These are phyloP conservation scores for Chloranthus sessilifolius DNA, from an alignment of 164 flowering plant genomes.

Conservation along the genomic window DNA sequence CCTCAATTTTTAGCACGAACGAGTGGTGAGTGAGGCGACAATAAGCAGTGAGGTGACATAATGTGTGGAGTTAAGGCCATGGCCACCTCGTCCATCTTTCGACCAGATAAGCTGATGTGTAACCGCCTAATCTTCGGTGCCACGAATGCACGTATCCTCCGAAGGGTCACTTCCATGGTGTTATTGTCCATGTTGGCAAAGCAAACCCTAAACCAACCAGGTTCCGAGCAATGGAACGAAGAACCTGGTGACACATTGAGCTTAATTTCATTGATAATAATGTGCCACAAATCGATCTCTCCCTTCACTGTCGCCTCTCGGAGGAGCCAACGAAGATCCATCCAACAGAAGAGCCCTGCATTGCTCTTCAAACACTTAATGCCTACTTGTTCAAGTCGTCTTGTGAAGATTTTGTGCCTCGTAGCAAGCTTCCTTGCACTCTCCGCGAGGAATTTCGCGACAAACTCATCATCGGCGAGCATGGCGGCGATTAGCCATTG, in stretches of 20 bases:
- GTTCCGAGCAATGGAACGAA: conserved; percentile 76
- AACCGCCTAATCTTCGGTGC: no score
- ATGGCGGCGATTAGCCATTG: conserved; percentile 50
- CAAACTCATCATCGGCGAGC: conserved; percentile 58
- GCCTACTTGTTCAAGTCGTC: conserved; percentile 22
- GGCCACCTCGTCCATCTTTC: no score
- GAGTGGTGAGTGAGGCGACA: conserved; percentile 59
- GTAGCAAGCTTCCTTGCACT: conserved; percentile 33
- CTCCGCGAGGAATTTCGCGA: conserved; percentile 26
- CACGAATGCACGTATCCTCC: conserved; percentile 45
- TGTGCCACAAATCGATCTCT: conserved; percentile 62
- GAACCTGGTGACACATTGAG: conserved; percentile 90
- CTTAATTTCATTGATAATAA: conserved; percentile 63
- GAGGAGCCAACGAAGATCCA: conserved; percentile 61
- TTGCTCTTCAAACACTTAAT: conserved; percentile 57
- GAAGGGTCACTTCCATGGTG: conserved; percentile 31
- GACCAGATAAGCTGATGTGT: no score
- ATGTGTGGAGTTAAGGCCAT: no score
- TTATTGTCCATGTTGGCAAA: conserved; percentile 37
- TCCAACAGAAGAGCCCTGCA: conserved; percentile 80
- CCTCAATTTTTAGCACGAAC: conserved; percentile 46
- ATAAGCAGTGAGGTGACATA: conserved; percentile 12
- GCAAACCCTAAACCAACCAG: conserved; percentile 72
- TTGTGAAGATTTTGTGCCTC: conserved; percentile 15
- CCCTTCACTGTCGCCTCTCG: conserved; percentile 50